Percentiles rank a stretch among this genome's conserved stretches.
Evolutionary conservation across 306 rosid genomes (phyloP).

Genomic region (Trichosanthes cucumerina): DNA sequence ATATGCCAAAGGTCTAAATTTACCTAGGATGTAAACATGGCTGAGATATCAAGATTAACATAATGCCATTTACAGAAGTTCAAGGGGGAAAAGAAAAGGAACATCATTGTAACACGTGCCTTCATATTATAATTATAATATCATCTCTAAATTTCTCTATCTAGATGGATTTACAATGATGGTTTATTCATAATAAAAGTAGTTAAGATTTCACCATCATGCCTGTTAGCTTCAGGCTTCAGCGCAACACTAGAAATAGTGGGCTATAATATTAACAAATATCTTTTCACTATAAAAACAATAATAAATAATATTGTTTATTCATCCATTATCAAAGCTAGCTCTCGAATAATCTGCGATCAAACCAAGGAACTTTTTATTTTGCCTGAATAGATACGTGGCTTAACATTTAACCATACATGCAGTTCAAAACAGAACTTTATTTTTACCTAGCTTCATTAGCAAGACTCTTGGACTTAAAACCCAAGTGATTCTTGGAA

Average conservation of each 20-base stretch:
- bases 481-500: not conserved
- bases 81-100: not conserved
- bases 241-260: not conserved
- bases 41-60: not conserved
- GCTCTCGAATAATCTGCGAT: not conserved
- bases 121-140: not conserved
- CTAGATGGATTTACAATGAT: not conserved
- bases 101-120: not conserved
- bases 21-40: not conserved
- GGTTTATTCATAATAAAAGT: not conserved
- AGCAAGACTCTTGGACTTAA: not conserved
- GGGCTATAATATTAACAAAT: not conserved
- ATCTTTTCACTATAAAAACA: not conserved
- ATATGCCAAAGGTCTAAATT: constrained; percentile 1
- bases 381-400: not conserved
- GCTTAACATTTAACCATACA: not conserved
- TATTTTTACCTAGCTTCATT: not conserved
- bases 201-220: not conserved
- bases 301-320: not conserved
- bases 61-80: not conserved
- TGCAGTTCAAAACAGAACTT: not conserved
- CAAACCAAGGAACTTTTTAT: not conserved
- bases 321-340: not conserved
- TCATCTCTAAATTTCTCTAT: not conserved
- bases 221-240: not conserved